Evolutionary conservation across 202 grass and related monocot species (phyloP), one percentile per base, ranked within the genome.

Genomic region (Setaria italica): DNA sequence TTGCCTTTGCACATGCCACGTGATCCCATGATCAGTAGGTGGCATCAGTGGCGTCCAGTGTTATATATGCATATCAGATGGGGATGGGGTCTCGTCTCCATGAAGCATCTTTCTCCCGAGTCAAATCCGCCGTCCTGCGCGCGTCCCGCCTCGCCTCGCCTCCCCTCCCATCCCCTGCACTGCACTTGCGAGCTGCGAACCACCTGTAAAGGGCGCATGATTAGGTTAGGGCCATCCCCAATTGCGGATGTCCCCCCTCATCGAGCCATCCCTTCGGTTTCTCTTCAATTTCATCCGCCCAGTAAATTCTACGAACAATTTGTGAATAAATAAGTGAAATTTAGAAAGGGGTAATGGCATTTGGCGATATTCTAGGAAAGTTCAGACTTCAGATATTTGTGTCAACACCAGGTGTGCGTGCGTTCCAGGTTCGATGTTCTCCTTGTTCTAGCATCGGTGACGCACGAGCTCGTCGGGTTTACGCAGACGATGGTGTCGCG

Each of bases 161-260:
- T 41, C 39, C 4, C 39, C 3, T 3, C 34, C 34, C 34, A 1
- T 35, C 37, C 39, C 6, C 2, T 21, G 25, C 33, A 14, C 7
- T 50, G 45, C 45, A 47, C 45, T 2, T 11, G 67, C 49, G 9
- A 13, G 11, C 25, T 60, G 74, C 73, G 43, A 66, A 17, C 37
- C 72, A 77, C 74, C 84, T 78, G 83, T 90, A 59, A 78, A 72
- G 82, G 35, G 25, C 43, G 34, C 15, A 63, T 62, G 20, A 11
- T 56, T 21, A 56, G 21, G 53, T 41, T 67, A 13, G 41, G 48
- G 48, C 11, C 13, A 14, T 14, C 35, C 67, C 33, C 54, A 79
- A 19, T 57, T 57, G 11, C 14, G 7, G 2, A 15, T 84, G 48
- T 79, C 57, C 57, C 66, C 53, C 33, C 64, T 35, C 0, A 17